A percentile compares a stretch with the other conserved stretches of the same genome.
Conservation (phyloP, 2,329 filamentous ascomycete genomes). For the Diaporthe sp. region DNA sequence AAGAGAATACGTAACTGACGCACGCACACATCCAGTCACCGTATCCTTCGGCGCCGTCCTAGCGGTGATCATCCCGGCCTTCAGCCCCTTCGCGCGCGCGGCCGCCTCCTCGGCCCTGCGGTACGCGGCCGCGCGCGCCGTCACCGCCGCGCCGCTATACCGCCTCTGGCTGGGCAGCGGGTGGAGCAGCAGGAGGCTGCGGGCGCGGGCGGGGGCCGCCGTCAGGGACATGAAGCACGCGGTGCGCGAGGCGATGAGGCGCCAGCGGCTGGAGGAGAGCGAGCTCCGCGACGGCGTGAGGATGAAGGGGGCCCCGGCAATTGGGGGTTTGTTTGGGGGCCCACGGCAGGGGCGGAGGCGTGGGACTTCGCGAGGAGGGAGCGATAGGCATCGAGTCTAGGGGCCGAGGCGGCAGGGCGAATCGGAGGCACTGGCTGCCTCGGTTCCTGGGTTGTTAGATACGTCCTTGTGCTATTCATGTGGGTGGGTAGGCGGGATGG, state of each 20-base stretch:
- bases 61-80: constrained; percentile 33
- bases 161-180: constrained; percentile 29
- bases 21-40: constrained; percentile 27
- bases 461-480: neutral
- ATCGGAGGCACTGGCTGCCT: constrained; percentile 1
- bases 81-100: constrained; percentile 36
- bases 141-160: constrained; percentile 31
- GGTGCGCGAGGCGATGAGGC: constrained; percentile 24
- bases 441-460: neutral
- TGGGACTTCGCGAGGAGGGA: neutral
- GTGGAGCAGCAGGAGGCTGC: constrained; percentile 21
- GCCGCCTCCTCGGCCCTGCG: constrained; percentile 15
- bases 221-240: constrained; percentile 34
- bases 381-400: neutral
- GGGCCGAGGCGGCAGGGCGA: neutral
- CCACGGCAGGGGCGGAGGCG: neutral
- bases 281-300: constrained; percentile 35
- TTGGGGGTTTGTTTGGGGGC: neutral
- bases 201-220: constrained; percentile 8
- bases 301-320: neutral
- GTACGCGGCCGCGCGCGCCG: neutral
- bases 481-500: neutral
- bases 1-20: neutral
- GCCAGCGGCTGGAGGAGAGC: constrained; percentile 2
- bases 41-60: constrained; percentile 37